A percentile compares a stretch with the other conserved stretches of the same genome.
Evolutionary conservation across 371 early-diverging fungal species (phyloP).

Genomic region (Scutellospora calospora): DNA sequence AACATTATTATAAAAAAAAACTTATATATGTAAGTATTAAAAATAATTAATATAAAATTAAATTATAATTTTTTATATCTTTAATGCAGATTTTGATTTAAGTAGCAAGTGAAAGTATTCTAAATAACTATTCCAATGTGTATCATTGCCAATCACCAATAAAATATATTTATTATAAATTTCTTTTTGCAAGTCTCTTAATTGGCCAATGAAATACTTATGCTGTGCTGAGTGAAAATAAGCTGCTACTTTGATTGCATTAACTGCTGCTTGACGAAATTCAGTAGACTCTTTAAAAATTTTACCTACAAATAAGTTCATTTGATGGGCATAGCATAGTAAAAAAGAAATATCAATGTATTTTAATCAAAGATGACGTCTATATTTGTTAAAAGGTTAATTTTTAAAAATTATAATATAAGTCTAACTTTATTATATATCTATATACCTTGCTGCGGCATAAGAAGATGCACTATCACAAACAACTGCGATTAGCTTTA

Average conservation of each 20-base stretch:
- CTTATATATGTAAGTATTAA: background rate
- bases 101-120: background rate
- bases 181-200: conserved; percentile 16
- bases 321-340: background rate
- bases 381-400: background rate
- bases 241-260: background rate
- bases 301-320: background rate
- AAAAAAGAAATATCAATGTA: conserved; percentile 10
- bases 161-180: conserved; percentile 19
- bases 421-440: no score
- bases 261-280: background rate
- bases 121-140: conserved; percentile 5
- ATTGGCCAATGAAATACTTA: conserved; percentile 19
- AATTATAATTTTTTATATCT: no score
- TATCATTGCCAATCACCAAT: background rate
- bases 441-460: background rate
- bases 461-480: conserved; percentile 9
- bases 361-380: background rate
- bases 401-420: no score
- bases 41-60: background rate
- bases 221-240: background rate
- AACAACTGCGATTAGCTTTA: background rate
- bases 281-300: conserved; percentile 30
- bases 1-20: background rate
- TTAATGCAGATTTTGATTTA: background rate